Evolutionary conservation across 352 stramenopile species (phyloP).

Genomic region (Albugo laibachii): DNA sequence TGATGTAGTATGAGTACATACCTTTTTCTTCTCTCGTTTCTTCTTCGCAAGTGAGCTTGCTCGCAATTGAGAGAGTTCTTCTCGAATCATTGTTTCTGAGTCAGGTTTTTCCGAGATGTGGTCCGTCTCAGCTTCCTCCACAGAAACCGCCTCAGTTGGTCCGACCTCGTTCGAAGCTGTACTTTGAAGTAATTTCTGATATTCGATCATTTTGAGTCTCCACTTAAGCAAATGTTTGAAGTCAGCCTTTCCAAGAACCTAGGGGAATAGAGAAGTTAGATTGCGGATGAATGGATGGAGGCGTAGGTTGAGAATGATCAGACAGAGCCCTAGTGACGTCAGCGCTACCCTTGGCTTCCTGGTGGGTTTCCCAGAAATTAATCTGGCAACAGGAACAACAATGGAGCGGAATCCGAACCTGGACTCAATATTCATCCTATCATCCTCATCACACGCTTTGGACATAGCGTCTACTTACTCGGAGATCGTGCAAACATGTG

Average conservation of each 20-base stretch:
- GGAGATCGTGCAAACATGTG: constrained; percentile 78
- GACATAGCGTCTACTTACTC: constrained; percentile 24
- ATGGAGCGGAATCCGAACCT: constrained; percentile 10
- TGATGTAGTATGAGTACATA: constrained; percentile 8
- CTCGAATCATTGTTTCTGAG: constrained; percentile 63
- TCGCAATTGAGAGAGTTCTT: constrained; percentile 62
- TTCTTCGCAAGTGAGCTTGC: constrained; percentile 64
- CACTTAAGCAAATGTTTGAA: constrained; percentile 96
- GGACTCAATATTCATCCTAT: constrained; percentile 57
- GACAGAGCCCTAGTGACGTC: constrained; percentile 34
- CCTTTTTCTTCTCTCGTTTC: constrained; percentile 83
- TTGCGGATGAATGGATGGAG: neutral
- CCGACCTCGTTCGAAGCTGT: constrained; percentile 22
- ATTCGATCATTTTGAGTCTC: constrained; percentile 85
- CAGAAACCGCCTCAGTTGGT: constrained; percentile 11
- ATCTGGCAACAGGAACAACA: constrained; percentile 77
- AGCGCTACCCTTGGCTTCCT: constrained; percentile 61
- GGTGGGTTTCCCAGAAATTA: constrained; percentile 80
- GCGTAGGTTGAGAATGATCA: constrained; percentile 20
- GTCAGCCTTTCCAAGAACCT: constrained; percentile 94
- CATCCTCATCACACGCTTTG: constrained; percentile 11
- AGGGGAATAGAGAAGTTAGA: neutral
- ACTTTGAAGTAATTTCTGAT: constrained; percentile 69
- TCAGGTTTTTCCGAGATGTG: constrained; percentile 54
- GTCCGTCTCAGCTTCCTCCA: constrained; percentile 7